These are phyloP conservation scores for Pachysolen tannophilus DNA, from an alignment of 805 yeast genomes.

Conservation along the genomic window DNA sequence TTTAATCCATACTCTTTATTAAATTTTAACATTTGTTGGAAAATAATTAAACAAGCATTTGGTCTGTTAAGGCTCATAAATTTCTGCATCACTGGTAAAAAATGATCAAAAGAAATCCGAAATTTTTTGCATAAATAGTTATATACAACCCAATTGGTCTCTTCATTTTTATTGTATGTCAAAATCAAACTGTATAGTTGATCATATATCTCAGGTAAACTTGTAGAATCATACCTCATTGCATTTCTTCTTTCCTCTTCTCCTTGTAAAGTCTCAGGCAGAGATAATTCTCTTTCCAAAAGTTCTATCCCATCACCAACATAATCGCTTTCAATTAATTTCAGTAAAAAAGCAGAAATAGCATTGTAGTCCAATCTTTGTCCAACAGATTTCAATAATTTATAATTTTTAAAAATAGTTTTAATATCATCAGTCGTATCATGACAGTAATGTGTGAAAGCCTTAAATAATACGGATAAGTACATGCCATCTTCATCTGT, in stretches of 20 bases:
- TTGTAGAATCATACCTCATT: conserved; percentile 11
- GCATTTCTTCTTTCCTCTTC: conserved; percentile 11
- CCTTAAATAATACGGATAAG: conserved; percentile 18
- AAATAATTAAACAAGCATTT: conserved; percentile 53
- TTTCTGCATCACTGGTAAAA: conserved; percentile 48
- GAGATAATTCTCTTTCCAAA: conserved; percentile 31
- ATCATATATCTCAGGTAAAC: conserved; percentile 28
- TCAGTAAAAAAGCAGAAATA: conserved; percentile 27
- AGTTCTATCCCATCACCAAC: conserved; percentile 33
- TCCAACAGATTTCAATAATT: conserved; percentile 33
- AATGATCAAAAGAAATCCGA: conserved; percentile 48
- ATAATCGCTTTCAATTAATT: conserved; percentile 26
- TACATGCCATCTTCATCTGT: conserved; percentile 22
- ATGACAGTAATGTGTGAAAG: conserved; percentile 15
- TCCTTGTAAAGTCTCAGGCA: conserved; percentile 12
- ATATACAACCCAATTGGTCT: conserved; percentile 53
- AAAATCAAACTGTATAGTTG: conserved; percentile 38
- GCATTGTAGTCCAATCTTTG: conserved; percentile 28
- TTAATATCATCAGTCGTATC: conserved; percentile 7
- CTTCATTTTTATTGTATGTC: conserved; percentile 25
- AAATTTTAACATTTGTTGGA: conserved; percentile 49
- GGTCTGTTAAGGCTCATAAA: conserved; percentile 49
- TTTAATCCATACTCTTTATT: conserved; percentile 45
- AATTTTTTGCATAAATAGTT: conserved; percentile 49
- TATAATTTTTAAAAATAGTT: conserved; percentile 24